phyloP scores from a whole-genome alignment of 495 filamentous ascomycete species.

The Trypethelium eluteriae region DNA sequence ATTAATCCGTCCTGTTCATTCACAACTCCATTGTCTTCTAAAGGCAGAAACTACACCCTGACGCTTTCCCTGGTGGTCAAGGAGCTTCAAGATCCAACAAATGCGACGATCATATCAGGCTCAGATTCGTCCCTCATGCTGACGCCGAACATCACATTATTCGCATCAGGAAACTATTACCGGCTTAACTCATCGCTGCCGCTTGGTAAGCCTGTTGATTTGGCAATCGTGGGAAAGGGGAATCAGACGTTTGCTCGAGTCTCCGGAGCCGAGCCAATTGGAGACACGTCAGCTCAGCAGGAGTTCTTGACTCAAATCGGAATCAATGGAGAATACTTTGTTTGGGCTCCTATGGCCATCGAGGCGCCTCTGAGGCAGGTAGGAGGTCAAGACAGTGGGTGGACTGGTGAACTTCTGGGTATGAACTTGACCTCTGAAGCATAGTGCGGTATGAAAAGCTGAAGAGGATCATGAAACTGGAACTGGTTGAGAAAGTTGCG shows the following conservation, averaged over 20 bases:
- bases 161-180: constrained; percentile 43
- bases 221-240: constrained; percentile 37
- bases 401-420: constrained; percentile 18
- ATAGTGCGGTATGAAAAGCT: neutral
- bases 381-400: constrained; percentile 29
- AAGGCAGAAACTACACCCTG: constrained; percentile 46
- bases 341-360: constrained; percentile 43
- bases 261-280: constrained; percentile 18
- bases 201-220: constrained; percentile 36
- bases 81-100: constrained; percentile 4
- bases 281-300: constrained; percentile 21
- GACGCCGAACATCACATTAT: constrained; percentile 37
- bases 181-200: constrained; percentile 41
- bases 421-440: constrained; percentile 13
- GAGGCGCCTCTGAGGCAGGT: constrained; percentile 43
- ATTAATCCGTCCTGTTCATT: constrained; percentile 35
- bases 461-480: too few relatives aligned
- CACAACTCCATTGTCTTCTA: constrained; percentile 40
- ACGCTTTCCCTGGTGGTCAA: constrained; percentile 30
- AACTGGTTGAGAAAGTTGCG: too few relatives aligned
- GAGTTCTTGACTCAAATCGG: constrained; percentile 42
- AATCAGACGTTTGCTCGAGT: constrained; percentile 39
- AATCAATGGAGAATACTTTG: constrained; percentile 37
- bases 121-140: constrained; percentile 18
- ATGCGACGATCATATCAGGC: constrained; percentile 17